Conservation (phyloP, 768 basidiomycete genomes). For the Erythrobasidium yunnanense region DNA sequence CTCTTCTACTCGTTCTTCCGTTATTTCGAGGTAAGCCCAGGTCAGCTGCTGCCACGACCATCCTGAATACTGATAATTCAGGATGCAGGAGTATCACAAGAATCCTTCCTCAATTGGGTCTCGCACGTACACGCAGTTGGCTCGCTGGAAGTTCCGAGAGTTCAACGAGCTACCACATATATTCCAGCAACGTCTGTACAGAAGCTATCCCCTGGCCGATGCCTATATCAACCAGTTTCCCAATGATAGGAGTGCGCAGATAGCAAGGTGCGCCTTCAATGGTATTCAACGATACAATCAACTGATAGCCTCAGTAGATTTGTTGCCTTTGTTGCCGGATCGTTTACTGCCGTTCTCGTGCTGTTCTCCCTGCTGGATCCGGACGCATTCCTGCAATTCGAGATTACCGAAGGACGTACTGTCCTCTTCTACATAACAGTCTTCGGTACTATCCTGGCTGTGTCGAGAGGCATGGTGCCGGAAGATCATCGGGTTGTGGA, state of each 20-base stretch:
- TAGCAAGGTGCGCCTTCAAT: constrained; percentile 77
- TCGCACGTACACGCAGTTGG: constrained; percentile 83
- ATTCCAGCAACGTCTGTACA: constrained; percentile 71
- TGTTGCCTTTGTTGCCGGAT: constrained; percentile 87
- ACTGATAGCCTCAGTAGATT: constrained; percentile 62
- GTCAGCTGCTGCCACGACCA: neutral
- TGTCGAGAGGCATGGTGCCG: constrained; percentile 87
- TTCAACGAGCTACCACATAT: constrained; percentile 96
- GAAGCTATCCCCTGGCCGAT: constrained; percentile 77
- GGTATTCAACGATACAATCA: no score
- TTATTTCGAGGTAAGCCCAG: constrained; percentile 76
- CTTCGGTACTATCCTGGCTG: constrained; percentile 77
- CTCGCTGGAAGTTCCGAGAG: constrained; percentile 97
- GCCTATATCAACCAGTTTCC: constrained; percentile 98
- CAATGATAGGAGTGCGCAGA: constrained; percentile 76
- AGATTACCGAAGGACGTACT: constrained; percentile 83
- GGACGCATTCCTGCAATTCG: constrained; percentile 83
- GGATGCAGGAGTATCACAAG: constrained; percentile 84
- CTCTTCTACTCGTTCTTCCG: constrained; percentile 99
- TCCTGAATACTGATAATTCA: neutral
- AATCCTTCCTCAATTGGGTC: constrained; percentile 90
- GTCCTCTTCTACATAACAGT: constrained; percentile 84
- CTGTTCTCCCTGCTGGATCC: constrained; percentile 86
- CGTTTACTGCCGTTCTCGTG: constrained; percentile 88
- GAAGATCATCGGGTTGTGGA: constrained; percentile 89